These are phyloP conservation scores for Durio zibethinus DNA, from an alignment of 345 rosid species.

Conservation along the genomic window DNA sequence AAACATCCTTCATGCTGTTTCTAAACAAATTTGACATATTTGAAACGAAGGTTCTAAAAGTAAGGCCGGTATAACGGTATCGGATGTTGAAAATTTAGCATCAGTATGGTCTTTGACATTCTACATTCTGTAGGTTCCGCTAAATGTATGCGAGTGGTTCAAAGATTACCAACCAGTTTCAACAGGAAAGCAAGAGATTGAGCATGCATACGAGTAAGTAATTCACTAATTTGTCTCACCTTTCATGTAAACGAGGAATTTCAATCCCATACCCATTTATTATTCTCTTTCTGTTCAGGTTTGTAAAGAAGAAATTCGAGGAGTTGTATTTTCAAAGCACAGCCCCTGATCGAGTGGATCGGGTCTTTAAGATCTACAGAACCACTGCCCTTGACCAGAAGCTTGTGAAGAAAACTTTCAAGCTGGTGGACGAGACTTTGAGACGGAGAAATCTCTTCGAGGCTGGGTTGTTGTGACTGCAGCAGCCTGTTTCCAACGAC, in stretches of 20 bases:
- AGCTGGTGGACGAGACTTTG: conserved; percentile 90
- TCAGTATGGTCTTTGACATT: conserved; percentile 6
- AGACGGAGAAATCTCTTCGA: conserved; percentile 89
- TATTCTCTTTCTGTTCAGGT: conserved; percentile 40
- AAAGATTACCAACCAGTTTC: conserved; percentile 89
- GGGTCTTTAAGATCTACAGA: conserved; percentile 92
- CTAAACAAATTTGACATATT: conserved; percentile 95
- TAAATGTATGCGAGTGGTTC: conserved; percentile 90
- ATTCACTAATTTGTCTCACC: conserved; percentile 1
- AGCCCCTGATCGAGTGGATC: conserved; percentile 72
- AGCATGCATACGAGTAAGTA: conserved; percentile 96
- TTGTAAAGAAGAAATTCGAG: conserved; percentile 94
- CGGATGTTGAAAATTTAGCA: neutral
- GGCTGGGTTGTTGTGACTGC: conserved; percentile 80
- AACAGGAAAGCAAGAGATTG: conserved; percentile 87
- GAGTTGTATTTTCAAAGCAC: conserved; percentile 89
- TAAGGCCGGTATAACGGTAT: conserved; percentile 30
- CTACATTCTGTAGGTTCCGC: conserved; percentile 57
- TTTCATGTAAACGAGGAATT: neutral
- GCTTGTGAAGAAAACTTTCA: conserved; percentile 98
- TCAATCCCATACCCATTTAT: neutral
- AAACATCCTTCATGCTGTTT: conserved; percentile 96
- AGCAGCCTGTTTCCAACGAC: neutral
- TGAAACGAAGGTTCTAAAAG: conserved; percentile 87
- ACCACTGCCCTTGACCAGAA: conserved; percentile 93